Evolutionary conservation across 805 yeast genomes (phyloP).

Genomic region (Cyberlindnera bimundalis): DNA sequence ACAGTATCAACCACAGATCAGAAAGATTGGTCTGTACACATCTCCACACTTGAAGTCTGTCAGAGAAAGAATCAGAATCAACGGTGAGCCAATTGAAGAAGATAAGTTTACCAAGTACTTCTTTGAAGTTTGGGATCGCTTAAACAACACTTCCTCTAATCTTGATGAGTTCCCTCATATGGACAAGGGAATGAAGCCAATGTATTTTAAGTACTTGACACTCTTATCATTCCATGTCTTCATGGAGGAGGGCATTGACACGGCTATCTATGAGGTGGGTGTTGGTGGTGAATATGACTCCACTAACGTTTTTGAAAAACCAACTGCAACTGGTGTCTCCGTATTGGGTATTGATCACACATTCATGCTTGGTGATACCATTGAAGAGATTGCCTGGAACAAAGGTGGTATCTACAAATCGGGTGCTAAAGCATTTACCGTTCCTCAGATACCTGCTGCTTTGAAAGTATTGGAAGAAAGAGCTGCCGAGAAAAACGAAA

Average conservation of each 20-base stretch:
- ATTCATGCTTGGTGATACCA: constrained; percentile 77
- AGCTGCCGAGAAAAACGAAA: constrained; percentile 60
- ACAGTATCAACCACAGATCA: constrained; percentile 49
- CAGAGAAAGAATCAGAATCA: constrained; percentile 83
- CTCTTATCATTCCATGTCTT: constrained; percentile 89
- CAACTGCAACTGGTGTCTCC: constrained; percentile 82
- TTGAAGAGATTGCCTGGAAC: constrained; percentile 92
- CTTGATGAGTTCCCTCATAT: constrained; percentile 64
- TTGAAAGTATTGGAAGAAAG: constrained; percentile 56
- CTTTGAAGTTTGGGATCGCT: constrained; percentile 88
- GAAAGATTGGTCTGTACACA: constrained; percentile 86
- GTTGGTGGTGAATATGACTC: constrained; percentile 98
- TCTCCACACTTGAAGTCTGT: constrained; percentile 95
- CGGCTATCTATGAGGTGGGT: constrained; percentile 96
- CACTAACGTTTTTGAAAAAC: constrained; percentile 80
- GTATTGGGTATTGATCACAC: constrained; percentile 87
- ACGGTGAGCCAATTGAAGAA: constrained; percentile 83
- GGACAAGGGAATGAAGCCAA: constrained; percentile 74
- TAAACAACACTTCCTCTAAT: constrained; percentile 58
- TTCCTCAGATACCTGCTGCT: constrained; percentile 55
- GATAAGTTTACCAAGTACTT: constrained; percentile 81
- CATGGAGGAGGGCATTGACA: constrained; percentile 80
- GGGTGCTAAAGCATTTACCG: constrained; percentile 63
- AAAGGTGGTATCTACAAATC: constrained; percentile 88
- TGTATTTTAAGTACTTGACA: constrained; percentile 89